Evolutionary conservation across 1,139 yeast genomes (phyloP), one percentile per base, ranked within the genome.

Genomic region (Lodderomyces oxycetoniae): DNA sequence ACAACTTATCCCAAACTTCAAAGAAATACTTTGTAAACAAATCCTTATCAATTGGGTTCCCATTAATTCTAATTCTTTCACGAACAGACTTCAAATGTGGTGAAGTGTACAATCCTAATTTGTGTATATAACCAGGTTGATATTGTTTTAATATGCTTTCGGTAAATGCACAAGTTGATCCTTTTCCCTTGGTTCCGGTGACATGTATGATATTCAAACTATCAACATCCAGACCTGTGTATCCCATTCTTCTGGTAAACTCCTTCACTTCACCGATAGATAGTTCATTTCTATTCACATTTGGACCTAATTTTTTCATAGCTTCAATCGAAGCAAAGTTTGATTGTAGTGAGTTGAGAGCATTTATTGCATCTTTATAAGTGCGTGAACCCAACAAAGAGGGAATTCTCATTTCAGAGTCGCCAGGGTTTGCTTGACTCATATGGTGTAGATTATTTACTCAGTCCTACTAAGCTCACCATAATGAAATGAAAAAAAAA

Each of bases 151-250:
- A 60, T 31, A 91, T 87, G 3, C 93, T 79, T 49, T 86, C 87
- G 3, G 89, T 77, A 54, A 93, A 93, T 0, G 98, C 96, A 61
- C 96, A 91, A 0, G 97, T 89, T 1, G 96, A 88, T 1, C 99
- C 99, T 61, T 93, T 93, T 9, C 99, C 99, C 57, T 93, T 93
- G 2, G 99, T 93, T 17, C 99, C 99, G 0, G 99, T 89, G 23
- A 93, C 83, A 52, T 93, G 98, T 31, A 93, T 73, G 4, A 88
- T 72, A 47, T 89, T 88, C 49, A 93, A 60, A 39, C 61, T 70
- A 57, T 88, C 77, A 52, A 86, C 79, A 43, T 83, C 95, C 3
- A 59, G 47, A 1, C 80, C 72, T n/a, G 63, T 53, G 57, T 89
- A 88, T 0, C 97, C 98, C 33, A 87, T 72, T 47, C 97, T 67